Conservation (phyloP, 345 rosid species). For the Arabidopsis thaliana region TAIR10.1 NC_003076.8:9111001-9111500, state of each 20-base stretch:
- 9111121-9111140: constrained; percentile 17
- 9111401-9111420: constrained; percentile 48
- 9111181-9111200: neutral
- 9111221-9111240: constrained; percentile 33
- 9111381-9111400: constrained; percentile 34
- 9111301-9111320: constrained; percentile 38
- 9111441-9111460: constrained; percentile 43
- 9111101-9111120: constrained; percentile 11
- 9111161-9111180: constrained; percentile 7
- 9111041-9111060: neutral
- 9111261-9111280: constrained; percentile 42
- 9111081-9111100: neutral
- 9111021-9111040: constrained; percentile 3
- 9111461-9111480: constrained; percentile 21
- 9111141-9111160: constrained; percentile 30
- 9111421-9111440: constrained; percentile 37
- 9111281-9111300: constrained; percentile 40
- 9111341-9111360: constrained; percentile 43
- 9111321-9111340: constrained; percentile 18
- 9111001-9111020: neutral
- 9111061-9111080: neutral
- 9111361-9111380: constrained; percentile 39
- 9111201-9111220: constrained; percentile 46
- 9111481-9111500: constrained; percentile 41
- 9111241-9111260: constrained; percentile 36